phyloP scores from a whole-genome alignment of 2,329 filamentous ascomycete species.

The Venturia effusa region DNA sequence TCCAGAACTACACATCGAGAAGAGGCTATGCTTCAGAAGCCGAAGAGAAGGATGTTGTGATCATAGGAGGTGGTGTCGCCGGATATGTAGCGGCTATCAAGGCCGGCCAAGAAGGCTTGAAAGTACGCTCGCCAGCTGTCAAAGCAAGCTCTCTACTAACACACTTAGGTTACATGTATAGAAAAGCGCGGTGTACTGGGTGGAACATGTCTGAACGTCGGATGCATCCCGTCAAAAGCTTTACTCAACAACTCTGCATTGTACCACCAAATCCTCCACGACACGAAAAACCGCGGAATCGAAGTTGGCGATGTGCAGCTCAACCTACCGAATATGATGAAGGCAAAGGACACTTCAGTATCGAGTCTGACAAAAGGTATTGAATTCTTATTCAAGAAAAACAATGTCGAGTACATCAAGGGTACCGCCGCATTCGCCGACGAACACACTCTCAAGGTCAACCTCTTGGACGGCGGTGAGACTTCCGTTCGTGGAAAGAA shows the following conservation, averaged over 20 bases:
- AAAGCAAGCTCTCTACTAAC: neutral
- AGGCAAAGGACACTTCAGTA: slow-evolving; percentile 93
- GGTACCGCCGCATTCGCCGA: slow-evolving; percentile 78
- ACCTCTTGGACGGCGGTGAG: slow-evolving; percentile 84
- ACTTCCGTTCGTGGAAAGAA: slow-evolving; percentile 84
- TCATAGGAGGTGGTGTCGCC: slow-evolving; percentile 95
- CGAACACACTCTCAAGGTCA: slow-evolving; percentile 85
- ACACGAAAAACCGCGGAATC: slow-evolving; percentile 94
- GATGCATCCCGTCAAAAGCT: slow-evolving; percentile 98
- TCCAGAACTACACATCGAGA: slow-evolving; percentile 4
- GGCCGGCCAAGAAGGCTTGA: slow-evolving; percentile 92
- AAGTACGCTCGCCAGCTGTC: slow-evolving; percentile 45
- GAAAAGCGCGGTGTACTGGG: slow-evolving; percentile 94
- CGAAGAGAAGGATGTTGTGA: slow-evolving; percentile 94
- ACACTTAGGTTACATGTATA: slow-evolving; percentile 74
- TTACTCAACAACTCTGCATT: slow-evolving; percentile 99
- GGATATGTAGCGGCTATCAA: slow-evolving; percentile 99
- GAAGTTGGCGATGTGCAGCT: slow-evolving; percentile 96
- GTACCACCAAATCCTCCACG: slow-evolving; percentile 94
- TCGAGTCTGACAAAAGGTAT: slow-evolving; percentile 87
- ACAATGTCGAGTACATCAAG: slow-evolving; percentile 96
- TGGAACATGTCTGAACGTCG: slow-evolving; percentile 96
- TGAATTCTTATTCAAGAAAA: slow-evolving; percentile 98
- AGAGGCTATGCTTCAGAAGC: slow-evolving; percentile 14
- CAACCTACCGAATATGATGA: slow-evolving; percentile 93